phyloP scores from a whole-genome alignment of 1,284 basidiomycete genomes.

The Earliella scabrosa region DNA sequence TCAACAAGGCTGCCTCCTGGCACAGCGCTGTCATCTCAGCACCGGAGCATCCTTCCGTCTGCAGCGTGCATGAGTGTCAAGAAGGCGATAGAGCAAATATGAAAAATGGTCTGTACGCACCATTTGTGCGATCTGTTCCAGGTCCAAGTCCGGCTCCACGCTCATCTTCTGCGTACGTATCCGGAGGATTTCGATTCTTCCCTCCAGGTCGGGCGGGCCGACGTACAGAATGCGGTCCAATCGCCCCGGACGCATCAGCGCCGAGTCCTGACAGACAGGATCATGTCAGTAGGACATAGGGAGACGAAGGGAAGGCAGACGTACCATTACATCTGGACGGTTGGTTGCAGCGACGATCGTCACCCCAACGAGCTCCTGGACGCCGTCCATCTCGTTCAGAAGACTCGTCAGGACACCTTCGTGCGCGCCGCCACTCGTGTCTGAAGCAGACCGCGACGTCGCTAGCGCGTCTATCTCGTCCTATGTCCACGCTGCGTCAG shows the following conservation, averaged over 20 bases:
- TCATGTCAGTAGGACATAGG: not conserved
- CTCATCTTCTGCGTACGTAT: conserved; percentile 85
- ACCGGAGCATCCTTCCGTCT: conserved; percentile 96
- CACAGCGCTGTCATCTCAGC: conserved; percentile 93
- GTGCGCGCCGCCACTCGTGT: conserved; percentile 62
- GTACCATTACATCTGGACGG: conserved; percentile 88
- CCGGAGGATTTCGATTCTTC: conserved; percentile 83
- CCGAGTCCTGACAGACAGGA: conserved; percentile 76
- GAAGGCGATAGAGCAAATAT: too few relatives aligned
- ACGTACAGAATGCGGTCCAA: conserved; percentile 97
- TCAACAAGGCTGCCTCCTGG: conserved; percentile 93
- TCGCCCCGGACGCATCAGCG: conserved; percentile 92
- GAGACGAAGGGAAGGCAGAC: conserved; percentile 31
- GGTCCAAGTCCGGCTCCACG: conserved; percentile 70
- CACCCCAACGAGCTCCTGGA: conserved; percentile 91
- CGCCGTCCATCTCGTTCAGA: conserved; percentile 98
- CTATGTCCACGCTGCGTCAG: conserved; percentile 43
- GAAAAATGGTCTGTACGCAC: conserved; percentile 36
- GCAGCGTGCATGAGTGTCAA: not conserved
- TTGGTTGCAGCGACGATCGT: conserved; percentile 97
- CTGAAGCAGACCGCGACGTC: conserved; percentile 71
- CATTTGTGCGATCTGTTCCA: conserved; percentile 73
- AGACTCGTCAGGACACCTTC: conserved; percentile 93
- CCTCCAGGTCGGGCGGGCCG: conserved; percentile 84
- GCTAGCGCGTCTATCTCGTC: conserved; percentile 98